These are phyloP conservation scores for Lactarius vividus DNA, from an alignment of 768 basidiomycete genomes.

Conservation along the genomic window DNA sequence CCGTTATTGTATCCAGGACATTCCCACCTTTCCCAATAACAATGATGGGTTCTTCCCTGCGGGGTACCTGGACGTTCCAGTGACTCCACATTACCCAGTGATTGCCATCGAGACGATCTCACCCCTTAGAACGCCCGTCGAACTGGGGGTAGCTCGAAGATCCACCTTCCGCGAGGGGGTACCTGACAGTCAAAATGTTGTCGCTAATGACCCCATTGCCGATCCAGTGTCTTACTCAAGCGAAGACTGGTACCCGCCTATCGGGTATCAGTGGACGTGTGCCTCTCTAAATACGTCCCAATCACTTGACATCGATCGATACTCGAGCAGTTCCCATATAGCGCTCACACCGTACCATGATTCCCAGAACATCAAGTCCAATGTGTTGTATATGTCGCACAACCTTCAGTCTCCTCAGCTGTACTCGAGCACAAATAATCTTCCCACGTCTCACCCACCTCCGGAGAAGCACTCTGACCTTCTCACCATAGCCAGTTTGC, in stretches of 20 bases:
- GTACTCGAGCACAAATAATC: neutral
- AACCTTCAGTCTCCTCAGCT: neutral
- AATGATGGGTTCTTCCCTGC: neutral
- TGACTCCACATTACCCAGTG: neutral
- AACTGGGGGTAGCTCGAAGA: neutral
- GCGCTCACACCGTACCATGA: neutral
- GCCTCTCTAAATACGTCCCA: neutral
- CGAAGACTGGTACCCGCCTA: neutral
- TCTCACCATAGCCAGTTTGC: neutral
- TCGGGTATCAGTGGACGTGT: neutral
- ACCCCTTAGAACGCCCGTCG: neutral
- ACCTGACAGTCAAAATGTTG: neutral
- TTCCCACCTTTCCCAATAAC: neutral
- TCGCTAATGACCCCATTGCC: neutral
- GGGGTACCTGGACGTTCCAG: neutral
- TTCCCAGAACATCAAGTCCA: neutral
- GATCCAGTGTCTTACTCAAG: neutral
- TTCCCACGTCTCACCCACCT: neutral
- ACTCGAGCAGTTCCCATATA: neutral
- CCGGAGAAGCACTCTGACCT: neutral
- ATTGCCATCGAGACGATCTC: neutral
- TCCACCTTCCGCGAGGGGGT: neutral
- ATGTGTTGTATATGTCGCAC: neutral
- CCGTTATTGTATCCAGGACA: neutral
- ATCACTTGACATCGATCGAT: neutral